Conservation (phyloP, 2,329 filamentous ascomycete genomes). For the Epichloe aotearoae region DNA sequence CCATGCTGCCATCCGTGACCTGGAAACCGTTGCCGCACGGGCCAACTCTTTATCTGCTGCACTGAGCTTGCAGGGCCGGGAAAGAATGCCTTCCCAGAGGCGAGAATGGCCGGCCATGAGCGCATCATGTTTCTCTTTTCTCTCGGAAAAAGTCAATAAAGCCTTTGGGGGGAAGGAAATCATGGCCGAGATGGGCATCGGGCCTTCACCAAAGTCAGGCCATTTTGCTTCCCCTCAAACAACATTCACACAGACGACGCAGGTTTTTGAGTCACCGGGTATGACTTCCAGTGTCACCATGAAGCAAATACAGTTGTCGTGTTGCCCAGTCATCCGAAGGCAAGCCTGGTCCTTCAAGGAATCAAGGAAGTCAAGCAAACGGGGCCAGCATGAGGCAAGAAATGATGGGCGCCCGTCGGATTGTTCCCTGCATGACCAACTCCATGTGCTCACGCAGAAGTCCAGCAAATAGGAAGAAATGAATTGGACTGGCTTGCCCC, state of each 20-base stretch:
- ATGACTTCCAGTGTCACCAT: conserved; percentile 3
- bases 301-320: not conserved
- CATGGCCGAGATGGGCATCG: conserved; percentile 1
- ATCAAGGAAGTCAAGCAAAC: not conserved
- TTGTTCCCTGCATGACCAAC: not conserved
- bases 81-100: not conserved
- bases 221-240: conserved; percentile 3
- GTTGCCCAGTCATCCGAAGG: not conserved
- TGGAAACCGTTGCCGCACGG: not conserved
- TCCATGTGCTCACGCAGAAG: not conserved
- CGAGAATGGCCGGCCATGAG: not conserved
- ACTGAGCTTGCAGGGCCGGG: not conserved
- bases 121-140: too few species aligned
- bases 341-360: not conserved
- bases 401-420: not conserved
- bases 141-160: not conserved
- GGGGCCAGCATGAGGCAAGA: not conserved
- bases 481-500: not conserved
- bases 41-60: not conserved
- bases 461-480: not conserved
- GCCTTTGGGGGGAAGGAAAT: not conserved
- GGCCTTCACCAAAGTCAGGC: conserved; percentile 7
- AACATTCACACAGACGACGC: conserved; percentile 1
- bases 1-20: not conserved
- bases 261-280: conserved; percentile 4